Percentiles rank a stretch among this genome's conserved stretches.
Conservation (phyloP, 1,139 yeast genomes). For the Yamadazyma epiphylla region DNA sequence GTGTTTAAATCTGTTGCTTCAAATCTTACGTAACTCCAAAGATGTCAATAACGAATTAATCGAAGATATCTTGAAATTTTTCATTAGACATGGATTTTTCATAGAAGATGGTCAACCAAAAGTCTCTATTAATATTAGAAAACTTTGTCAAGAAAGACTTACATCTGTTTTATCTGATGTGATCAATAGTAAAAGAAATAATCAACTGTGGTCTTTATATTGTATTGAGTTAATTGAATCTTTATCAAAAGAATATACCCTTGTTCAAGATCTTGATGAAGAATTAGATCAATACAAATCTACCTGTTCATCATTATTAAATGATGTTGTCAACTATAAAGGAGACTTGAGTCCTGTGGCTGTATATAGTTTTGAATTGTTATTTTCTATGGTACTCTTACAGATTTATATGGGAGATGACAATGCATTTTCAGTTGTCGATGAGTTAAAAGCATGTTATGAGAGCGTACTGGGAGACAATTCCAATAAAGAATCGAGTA, state of each 20-base stretch:
- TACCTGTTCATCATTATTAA: conserved; percentile 49
- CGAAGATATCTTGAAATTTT: conserved; percentile 45
- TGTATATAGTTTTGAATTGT: conserved; percentile 54
- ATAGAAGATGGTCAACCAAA: conserved; percentile 13
- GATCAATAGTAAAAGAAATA: conserved; percentile 41
- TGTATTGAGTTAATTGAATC: conserved; percentile 28
- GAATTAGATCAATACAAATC: conserved; percentile 45
- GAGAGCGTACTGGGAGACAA: conserved; percentile 25
- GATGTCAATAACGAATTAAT: conserved; percentile 20
- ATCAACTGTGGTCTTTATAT: conserved; percentile 59
- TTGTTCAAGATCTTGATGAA: conserved; percentile 47
- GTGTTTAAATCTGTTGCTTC: conserved; percentile 63
- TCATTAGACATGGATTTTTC: conserved; percentile 59
- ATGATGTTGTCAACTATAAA: conserved; percentile 8
- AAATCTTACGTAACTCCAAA: conserved; percentile 50
- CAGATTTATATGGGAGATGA: conserved; percentile 78
- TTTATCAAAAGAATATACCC: conserved; percentile 19
- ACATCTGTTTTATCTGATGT: conserved; percentile 63
- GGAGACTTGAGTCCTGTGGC: conserved; percentile 9
- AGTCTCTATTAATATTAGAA: conserved; percentile 30
- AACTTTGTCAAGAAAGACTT: conserved; percentile 55
- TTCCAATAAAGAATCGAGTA: conserved; percentile 39
- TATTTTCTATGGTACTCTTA: conserved; percentile 73
- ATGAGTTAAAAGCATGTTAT: conserved; percentile 62
- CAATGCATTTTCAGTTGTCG: conserved; percentile 73